A percentile compares a stretch with the other conserved stretches of the same genome.
Conservation (phyloP, 805 yeast genomes). For the Saccharomycopsis sp. region DNA sequence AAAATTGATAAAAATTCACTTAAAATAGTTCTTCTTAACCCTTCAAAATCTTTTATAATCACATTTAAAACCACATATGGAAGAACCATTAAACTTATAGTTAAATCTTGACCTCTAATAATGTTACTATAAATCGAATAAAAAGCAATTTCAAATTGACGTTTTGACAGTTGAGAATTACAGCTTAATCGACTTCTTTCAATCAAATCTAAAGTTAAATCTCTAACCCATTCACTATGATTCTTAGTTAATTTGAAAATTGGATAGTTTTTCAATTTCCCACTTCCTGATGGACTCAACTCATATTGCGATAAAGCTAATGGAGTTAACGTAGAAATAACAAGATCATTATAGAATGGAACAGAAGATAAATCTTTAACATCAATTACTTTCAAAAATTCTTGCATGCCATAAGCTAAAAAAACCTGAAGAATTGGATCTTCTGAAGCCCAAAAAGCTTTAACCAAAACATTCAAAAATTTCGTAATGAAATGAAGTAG, state of each 20-base stretch:
- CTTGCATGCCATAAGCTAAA: conserved; percentile 84
- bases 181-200: conserved; percentile 24
- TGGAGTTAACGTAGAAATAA: conserved; percentile 69
- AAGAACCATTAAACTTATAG: conserved; percentile 57
- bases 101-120: conserved; percentile 58
- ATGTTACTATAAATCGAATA: conserved; percentile 47
- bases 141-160: conserved; percentile 37
- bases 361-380: conserved; percentile 24
- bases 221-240: conserved; percentile 63
- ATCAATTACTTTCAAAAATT: conserved; percentile 51
- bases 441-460: conserved; percentile 81
- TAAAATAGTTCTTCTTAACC: conserved; percentile 34
- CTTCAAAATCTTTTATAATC: conserved; percentile 35
- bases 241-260: conserved; percentile 44
- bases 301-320: conserved; percentile 64
- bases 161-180: conserved; percentile 19
- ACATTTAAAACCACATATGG: conserved; percentile 69
- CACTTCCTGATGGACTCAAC: conserved; percentile 41
- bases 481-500: conserved; percentile 8
- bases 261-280: conserved; percentile 45
- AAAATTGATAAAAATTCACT: conserved; percentile 55
- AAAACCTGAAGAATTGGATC: conserved; percentile 79
- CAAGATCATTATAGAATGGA: conserved; percentile 41
- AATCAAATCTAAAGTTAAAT: conserved; percentile 57
- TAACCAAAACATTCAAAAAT: conserved; percentile 45